Conservation (phyloP, 768 basidiomycete species). For the Fistulinella prunicolor region DNA sequence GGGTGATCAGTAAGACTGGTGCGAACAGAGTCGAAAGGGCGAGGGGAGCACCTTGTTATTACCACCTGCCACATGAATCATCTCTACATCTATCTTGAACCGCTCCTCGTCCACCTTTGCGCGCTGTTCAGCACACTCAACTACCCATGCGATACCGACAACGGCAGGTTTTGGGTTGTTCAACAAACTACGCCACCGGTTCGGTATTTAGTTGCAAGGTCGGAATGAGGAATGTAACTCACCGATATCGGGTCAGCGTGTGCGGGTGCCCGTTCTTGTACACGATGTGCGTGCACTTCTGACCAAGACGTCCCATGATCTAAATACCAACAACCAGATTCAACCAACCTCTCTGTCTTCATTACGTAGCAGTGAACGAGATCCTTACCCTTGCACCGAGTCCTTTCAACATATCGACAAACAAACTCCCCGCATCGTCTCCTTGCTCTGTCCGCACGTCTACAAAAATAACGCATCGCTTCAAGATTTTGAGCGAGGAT, state of each 20-base stretch:
- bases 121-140: conserved; percentile 75
- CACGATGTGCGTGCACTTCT: conserved; percentile 79
- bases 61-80: conserved; percentile 53
- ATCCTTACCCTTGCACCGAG: conserved; percentile 74
- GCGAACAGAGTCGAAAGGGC: background rate
- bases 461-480: conserved; percentile 77
- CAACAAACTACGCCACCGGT: conserved; percentile 42
- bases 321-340: conserved; percentile 20
- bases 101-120: conserved; percentile 59
- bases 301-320: conserved; percentile 64
- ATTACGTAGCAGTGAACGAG: background rate
- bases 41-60: conserved; percentile 55
- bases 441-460: conserved; percentile 75
- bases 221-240: too few relatives aligned
- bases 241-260: conserved; percentile 74
- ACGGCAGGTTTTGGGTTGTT: conserved; percentile 68
- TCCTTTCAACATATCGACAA: conserved; percentile 76
- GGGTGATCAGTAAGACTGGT: background rate
- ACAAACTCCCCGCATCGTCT: conserved; percentile 76
- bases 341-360: background rate
- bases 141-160: conserved; percentile 87
- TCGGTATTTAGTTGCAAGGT: background rate
- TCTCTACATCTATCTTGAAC: conserved; percentile 63
- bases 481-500: conserved; percentile 51
- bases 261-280: conserved; percentile 79